Evolutionary conservation across 176 grass and related monocot genomes (phyloP), one percentile per base, ranked within the genome.

Genomic region (Rhipidocladum racemiflorum): DNA sequence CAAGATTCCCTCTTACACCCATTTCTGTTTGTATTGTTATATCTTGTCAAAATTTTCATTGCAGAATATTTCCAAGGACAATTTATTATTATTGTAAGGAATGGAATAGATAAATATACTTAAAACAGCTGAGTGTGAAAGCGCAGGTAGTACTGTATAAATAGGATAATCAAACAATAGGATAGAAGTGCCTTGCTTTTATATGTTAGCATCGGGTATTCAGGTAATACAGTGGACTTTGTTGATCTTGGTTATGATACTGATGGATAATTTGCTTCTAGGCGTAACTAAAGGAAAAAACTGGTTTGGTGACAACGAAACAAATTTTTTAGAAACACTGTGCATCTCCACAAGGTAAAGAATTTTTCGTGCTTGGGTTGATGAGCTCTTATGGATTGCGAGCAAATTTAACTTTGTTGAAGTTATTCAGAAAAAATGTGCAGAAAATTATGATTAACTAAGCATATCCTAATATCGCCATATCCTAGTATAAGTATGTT

Each of bases 1-100:
- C 89, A 91, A 75, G 70, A 79, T 75, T 77, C 8, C 64, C n/a
- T 81, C 15, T 30, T 61, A 51, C 46, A 28, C 17, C 29, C 20
- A 13, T 81, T 68, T 89, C 59, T 50, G 46, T 23, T 51, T 68
- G 9, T 81, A 60, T 79, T 57, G 34, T 62, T 38, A 73, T 74
- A 21, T 54, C 17, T 44, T 84, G 55, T 67, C 23, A 44, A 72
- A 42, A 57, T 53, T 89, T 81, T 28, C 9, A 44, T 65, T 56
- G 25, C 45, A 65, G 35, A 60, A 82, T 65, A 65, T 68, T 48
- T 44, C 42, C 30, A 68, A 24, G 13, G 32, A 42, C 13, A 61
- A 61, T 8, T 17, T 61, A 35, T 68, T 53, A 68, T 79, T 62
- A 18, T 68, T 75, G 6, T 30, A 30, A 40, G 36, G 1, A 51